These are phyloP conservation scores for Pseudogymnoascus sp. DNA, from an alignment of 2,329 filamentous ascomycete genomes.

Conservation along the genomic window DNA sequence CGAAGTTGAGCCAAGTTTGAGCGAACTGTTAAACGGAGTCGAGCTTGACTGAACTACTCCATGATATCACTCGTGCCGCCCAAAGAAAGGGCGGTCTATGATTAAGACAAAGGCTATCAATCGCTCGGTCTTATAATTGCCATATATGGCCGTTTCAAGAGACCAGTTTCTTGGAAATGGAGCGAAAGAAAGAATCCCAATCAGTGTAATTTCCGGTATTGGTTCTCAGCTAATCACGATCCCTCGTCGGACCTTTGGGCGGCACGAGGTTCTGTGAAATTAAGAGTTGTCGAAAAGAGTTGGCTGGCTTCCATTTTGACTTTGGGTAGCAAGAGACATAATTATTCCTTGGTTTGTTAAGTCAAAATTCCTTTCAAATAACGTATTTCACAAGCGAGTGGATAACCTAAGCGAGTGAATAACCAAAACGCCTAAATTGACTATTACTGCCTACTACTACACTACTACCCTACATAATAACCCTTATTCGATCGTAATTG, in stretches of 20 bases:
- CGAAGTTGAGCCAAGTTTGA: conserved; percentile 22
- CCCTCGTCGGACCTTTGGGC: not conserved
- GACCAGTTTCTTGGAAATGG: not conserved
- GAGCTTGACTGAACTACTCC: conserved; percentile 23
- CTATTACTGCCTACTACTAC: no score
- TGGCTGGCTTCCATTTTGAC: not conserved
- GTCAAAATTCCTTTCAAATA: not conserved
- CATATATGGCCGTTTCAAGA: not conserved
- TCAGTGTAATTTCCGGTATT: not conserved
- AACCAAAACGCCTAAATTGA: no score
- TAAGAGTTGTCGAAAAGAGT: no score
- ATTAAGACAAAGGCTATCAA: not conserved
- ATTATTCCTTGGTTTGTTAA: not conserved
- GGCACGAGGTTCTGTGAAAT: not conserved
- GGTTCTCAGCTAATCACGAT: not conserved
- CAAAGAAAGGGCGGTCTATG: not conserved
- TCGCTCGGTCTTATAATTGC: not conserved
- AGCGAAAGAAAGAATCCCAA: not conserved
- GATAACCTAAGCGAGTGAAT: no score
- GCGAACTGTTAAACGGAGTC: conserved; percentile 26
- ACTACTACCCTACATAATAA: no score
- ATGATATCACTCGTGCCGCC: not conserved
- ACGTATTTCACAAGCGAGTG: no score
- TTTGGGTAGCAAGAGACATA: not conserved
- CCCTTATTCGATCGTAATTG: no score